Conservation (phyloP, 2,329 filamentous ascomycete genomes). For the Hymenoscyphus fraxineus region DNA sequence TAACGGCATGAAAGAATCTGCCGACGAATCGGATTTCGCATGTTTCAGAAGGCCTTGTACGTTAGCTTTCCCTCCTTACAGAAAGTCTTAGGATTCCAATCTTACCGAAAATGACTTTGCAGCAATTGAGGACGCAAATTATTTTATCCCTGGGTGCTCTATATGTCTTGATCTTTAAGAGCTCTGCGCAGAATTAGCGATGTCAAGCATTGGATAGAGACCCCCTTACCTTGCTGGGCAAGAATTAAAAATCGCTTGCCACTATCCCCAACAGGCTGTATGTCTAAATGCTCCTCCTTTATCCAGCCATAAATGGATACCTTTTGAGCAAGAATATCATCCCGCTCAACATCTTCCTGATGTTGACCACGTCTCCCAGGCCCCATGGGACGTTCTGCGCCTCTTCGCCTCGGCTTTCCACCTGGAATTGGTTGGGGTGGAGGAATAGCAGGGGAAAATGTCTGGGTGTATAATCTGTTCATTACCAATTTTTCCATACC, state of each 20-base stretch:
- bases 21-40: slow-evolving; percentile 87
- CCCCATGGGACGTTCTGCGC: slow-evolving; percentile 64
- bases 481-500: slow-evolving; percentile 99
- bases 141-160: slow-evolving; percentile 97
- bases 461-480: slow-evolving; percentile 94
- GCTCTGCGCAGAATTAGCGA: slow-evolving; percentile 51
- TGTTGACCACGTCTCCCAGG: slow-evolving; percentile 91
- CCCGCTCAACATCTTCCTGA: slow-evolving; percentile 94
- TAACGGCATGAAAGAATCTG: slow-evolving; percentile 91
- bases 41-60: slow-evolving; percentile 75
- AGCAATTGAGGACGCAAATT: slow-evolving; percentile 96
- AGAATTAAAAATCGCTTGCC: slow-evolving; percentile 83
- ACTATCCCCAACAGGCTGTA: slow-evolving; percentile 77
- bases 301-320: slow-evolving; percentile 97
- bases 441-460: slow-evolving; percentile 90
- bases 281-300: slow-evolving; percentile 87
- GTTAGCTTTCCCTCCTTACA: slow-evolving; percentile 20
- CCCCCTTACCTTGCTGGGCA: slow-evolving; percentile 70
- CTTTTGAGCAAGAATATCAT: slow-evolving; percentile 94
- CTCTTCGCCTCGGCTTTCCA: slow-evolving; percentile 64
- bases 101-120: slow-evolving; percentile 96
- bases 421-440: slow-evolving; percentile 70
- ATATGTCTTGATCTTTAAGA: slow-evolving; percentile 95
- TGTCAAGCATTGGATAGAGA: background rate
- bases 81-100: slow-evolving; percentile 4